Percentiles rank a stretch among this genome's conserved stretches.
These are phyloP conservation scores for Geoglossum cookeanum DNA, from an alignment of 2,329 filamentous ascomycete genomes.

Conservation along the genomic window DNA sequence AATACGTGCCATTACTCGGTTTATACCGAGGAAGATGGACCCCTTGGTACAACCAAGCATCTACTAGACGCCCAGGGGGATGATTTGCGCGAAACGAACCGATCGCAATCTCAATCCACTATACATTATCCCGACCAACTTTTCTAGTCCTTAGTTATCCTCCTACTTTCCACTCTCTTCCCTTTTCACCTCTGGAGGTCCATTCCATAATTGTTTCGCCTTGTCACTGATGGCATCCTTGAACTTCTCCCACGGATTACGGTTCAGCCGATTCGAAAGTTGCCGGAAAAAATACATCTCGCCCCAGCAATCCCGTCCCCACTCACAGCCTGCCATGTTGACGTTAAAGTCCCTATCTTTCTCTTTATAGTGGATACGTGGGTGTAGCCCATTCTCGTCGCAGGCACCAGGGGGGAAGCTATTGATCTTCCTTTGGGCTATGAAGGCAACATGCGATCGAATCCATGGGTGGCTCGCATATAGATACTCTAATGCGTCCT, in stretches of 20 bases:
- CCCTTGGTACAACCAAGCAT: no score
- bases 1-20: no score
- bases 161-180: not conserved
- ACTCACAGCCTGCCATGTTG: conserved; percentile 97
- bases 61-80: no score
- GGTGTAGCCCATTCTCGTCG: conserved; percentile 54
- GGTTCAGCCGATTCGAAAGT: conserved; percentile 76
- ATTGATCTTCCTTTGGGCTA: conserved; percentile 84
- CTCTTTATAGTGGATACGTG: conserved; percentile 68
- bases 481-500: conserved; percentile 83
- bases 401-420: conserved; percentile 85
- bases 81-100: no score
- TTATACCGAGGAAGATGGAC: no score
- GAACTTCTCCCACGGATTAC: conserved; percentile 56
- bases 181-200: not conserved
- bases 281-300: conserved; percentile 95
- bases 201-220: conserved; percentile 4
- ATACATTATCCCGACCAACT: no score
- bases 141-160: not conserved
- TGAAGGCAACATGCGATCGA: conserved; percentile 68
- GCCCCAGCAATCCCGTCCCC: conserved; percentile 90
- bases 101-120: no score
- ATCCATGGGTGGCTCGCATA: conserved; percentile 89
- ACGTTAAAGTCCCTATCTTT: conserved; percentile 80
- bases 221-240: conserved; percentile 27